Evolutionary conservation across 2,329 filamentous ascomycete species (phyloP), one percentile per base, ranked within the genome.

Genomic region (Cercospora sp.): DNA sequence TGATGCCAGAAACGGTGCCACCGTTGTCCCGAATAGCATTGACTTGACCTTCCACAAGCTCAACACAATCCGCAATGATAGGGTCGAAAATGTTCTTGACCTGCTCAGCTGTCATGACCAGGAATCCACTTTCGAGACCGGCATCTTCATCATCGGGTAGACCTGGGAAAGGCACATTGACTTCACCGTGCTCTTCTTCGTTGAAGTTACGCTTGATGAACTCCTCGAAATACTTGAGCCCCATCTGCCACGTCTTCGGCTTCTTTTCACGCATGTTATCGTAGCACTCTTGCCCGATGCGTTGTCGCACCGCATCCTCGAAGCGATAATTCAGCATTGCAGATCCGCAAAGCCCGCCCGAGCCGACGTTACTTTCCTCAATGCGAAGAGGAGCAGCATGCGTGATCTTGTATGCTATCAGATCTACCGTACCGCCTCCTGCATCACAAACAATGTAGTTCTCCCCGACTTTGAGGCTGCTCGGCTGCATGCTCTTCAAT

Each of bases 161-260:
- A 1, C 91, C 91, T 1, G 91, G 91, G 72, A 94, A 91, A 0
- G 91, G 91, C 3, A 94, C 86, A 67, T 93, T 93, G 67, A 93
- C 87, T 76, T 94, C 91, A 30, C 64, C 71, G 62, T 73, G 73
- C 60, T 89, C 85, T 70, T 91, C 87, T 75, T 93, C 91, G 58
- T 92, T 90, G 76, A 94, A 94, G 75, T 93, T 93, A 13, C 91
- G 86, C 80, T 94, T 94, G 13, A 94, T 91, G 76, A 92, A 93
- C 76, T 94, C 91, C 74, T 94, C 91, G 78, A 93, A 94, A 75
- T 93, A 93, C 65, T 88, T 86, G 61, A 94, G 82, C 10, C 45
- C 61, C 81, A 83, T 83, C 65, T 81, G 91, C 90, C 91, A 94
- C 0, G 89, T 92, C 79, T 91, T 93, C 3, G 86, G 86, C 78